phyloP scores from a whole-genome alignment of 2,329 filamentous ascomycete genomes.

The Ceratocystis huliohia region DNA sequence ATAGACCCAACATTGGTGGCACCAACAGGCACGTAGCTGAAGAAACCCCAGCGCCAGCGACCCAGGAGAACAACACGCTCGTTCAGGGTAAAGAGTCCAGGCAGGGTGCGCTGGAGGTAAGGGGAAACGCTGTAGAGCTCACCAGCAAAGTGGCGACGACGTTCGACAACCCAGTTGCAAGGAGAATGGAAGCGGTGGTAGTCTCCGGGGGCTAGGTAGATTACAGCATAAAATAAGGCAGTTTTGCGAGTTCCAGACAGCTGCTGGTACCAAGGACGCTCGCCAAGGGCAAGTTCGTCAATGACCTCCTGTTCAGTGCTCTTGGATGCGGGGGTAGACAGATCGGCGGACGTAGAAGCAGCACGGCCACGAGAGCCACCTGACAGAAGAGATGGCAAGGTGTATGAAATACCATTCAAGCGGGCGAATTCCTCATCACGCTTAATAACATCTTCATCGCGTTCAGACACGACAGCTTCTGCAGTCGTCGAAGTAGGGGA shows the following conservation, averaged over 20 bases:
- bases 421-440: conserved; percentile 85
- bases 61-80: conserved; percentile 89
- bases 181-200: conserved; percentile 98
- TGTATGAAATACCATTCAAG: conserved; percentile 93
- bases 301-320: conserved; percentile 51
- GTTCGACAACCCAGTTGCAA: conserved; percentile 86
- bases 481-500: background rate
- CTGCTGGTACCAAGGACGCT: conserved; percentile 58
- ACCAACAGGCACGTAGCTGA: conserved; percentile 87
- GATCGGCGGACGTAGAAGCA: conserved; percentile 41
- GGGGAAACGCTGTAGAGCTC: conserved; percentile 92
- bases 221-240: conserved; percentile 80
- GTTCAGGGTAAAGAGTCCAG: conserved; percentile 90
- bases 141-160: conserved; percentile 90
- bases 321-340: conserved; percentile 63
- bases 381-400: conserved; percentile 73
- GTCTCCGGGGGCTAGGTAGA: conserved; percentile 87
- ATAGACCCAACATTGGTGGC: conserved; percentile 97
- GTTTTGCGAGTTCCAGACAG: conserved; percentile 41
- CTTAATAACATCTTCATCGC: conserved; percentile 55
- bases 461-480: conserved; percentile 24
- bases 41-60: conserved; percentile 94
- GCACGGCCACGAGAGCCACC: conserved; percentile 42
- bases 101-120: conserved; percentile 82
- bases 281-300: conserved; percentile 66